Conservation (phyloP, 2,329 filamentous ascomycete genomes). For the Periconia sp. region DNA sequence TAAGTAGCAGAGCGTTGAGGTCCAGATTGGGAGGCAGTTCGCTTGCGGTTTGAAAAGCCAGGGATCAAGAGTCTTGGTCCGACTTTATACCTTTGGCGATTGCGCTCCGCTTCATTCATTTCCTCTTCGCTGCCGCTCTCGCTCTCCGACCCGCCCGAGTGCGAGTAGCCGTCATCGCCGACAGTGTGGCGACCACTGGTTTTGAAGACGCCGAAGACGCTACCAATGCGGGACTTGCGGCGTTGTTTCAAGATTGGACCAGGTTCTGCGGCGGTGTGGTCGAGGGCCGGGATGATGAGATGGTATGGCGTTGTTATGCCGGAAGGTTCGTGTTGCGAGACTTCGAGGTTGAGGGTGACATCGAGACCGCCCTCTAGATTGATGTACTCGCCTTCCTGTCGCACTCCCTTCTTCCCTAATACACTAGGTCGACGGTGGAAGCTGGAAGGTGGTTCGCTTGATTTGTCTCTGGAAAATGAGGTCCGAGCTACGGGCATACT, state of each 20-base stretch:
- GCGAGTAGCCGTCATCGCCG: slow-evolving; percentile 42
- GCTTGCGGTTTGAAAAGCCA: slow-evolving; percentile 32
- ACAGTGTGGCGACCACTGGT: slow-evolving; percentile 30
- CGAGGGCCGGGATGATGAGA: slow-evolving; percentile 79
- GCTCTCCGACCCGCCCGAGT: slow-evolving; percentile 23
- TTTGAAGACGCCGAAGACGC: slow-evolving; percentile 36
- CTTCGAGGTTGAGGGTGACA: slow-evolving; percentile 86
- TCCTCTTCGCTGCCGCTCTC: slow-evolving; percentile 37
- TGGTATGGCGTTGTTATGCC: slow-evolving; percentile 90
- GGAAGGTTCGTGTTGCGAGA: slow-evolving; percentile 81
- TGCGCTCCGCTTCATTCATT: slow-evolving; percentile 38
- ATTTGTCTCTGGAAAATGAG: slow-evolving; percentile 13
- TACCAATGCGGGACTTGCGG: slow-evolving; percentile 30
- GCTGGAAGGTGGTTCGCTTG: slow-evolving; percentile 40
- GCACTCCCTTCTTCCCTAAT: slow-evolving; percentile 47
- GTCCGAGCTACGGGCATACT: slow-evolving; percentile 26
- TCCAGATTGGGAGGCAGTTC: slow-evolving; percentile 22
- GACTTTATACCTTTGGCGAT: slow-evolving; percentile 40
- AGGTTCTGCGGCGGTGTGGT: slow-evolving; percentile 44
- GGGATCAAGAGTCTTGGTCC: slow-evolving; percentile 42
- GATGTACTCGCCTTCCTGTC: slow-evolving; percentile 53
- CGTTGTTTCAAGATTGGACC: slow-evolving; percentile 24
- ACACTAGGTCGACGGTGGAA: slow-evolving; percentile 55
- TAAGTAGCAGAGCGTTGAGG: slow-evolving; percentile 19
- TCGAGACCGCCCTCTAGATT: slow-evolving; percentile 85